phyloP scores from a whole-genome alignment of 1,284 basidiomycete species.

The Puccinia brachypodii region DNA sequence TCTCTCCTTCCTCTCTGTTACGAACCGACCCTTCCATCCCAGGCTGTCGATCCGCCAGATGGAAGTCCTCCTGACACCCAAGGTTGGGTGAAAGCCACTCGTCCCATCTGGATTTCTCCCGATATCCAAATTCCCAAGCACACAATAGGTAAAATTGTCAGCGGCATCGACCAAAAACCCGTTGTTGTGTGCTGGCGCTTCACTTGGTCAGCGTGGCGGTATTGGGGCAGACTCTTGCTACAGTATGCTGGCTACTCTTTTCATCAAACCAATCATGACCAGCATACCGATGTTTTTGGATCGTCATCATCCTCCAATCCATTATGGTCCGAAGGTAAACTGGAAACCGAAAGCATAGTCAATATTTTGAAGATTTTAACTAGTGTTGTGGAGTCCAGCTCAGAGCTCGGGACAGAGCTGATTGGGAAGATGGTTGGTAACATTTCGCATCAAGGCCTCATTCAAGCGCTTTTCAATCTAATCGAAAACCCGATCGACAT shows the following conservation, averaged over 20 bases:
- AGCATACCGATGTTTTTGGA: constrained; percentile 29
- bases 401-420: constrained; percentile 30
- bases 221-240: constrained; percentile 40
- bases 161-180: constrained; percentile 33
- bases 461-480: constrained; percentile 41
- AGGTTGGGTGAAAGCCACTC: constrained; percentile 46
- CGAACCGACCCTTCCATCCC: constrained; percentile 32
- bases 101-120: constrained; percentile 36
- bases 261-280: constrained; percentile 11
- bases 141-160: constrained; percentile 37
- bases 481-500: constrained; percentile 30
- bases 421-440: constrained; percentile 36
- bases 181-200: constrained; percentile 45
- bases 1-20: constrained; percentile 30
- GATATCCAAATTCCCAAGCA: constrained; percentile 37
- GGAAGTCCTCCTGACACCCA: constrained; percentile 20
- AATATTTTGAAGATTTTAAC: constrained; percentile 37
- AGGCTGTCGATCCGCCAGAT: constrained; percentile 8
- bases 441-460: constrained; percentile 18
- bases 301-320: constrained; percentile 13
- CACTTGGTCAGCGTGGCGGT: constrained; percentile 46
- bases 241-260: constrained; percentile 30
- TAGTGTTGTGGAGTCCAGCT: constrained; percentile 26
- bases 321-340: constrained; percentile 38
- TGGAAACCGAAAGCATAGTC: constrained; percentile 25